Base-by-base conservation (phyloP, 208 protist genomes). In the Leishmania amazonensis region DNA sequence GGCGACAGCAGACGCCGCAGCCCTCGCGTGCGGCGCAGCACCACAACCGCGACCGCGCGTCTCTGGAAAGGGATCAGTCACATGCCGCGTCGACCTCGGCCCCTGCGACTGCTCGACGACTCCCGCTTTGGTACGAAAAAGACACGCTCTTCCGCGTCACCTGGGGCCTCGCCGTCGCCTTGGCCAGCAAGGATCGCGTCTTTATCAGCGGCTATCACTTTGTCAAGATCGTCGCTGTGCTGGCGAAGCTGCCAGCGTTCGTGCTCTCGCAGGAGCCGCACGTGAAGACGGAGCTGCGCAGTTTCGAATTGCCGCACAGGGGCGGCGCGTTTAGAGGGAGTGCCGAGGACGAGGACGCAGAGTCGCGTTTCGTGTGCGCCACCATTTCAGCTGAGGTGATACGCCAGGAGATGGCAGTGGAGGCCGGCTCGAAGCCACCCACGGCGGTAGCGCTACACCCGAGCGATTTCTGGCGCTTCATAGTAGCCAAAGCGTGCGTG, bases 151-250 rank as follows among this genome's bases (percentile, higher is more conserved):
- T 89, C 51, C 85, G 84, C 81, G 81, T 94, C 40, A 67, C 90
- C 0, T 93, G 85, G 85, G 87, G 81, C 73, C 84, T 97, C 24
- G 91, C 80, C 28, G 53, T 81, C 2, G 88, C 85, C n/a, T 74
- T 97, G 5, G 80, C 85, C 72, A 78, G 72, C 45, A 85, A 88
- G n/a, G 94, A 97, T 76, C 58, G 51, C 24, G 76, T 73, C 60
- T 93, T 97, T 72, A 80, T 89, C 42, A 97, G 93, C 82, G 75
- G 89, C 54, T 94, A 91, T 79, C 94, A 97, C 78, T 95, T 94
- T 86, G 85, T 94, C 4, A 94, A 96, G 78, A 92, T 97, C 57
- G 78, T 93, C 38, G 76, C 81, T 7, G 90, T 87, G 15, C 70
- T 97, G 31, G 89, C 88, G 35, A 86, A 87, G 45, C 78, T 96